Evolutionary conservation across 306 rosid genomes (phyloP).

Genomic region (Mucuna pruriens): DNA sequence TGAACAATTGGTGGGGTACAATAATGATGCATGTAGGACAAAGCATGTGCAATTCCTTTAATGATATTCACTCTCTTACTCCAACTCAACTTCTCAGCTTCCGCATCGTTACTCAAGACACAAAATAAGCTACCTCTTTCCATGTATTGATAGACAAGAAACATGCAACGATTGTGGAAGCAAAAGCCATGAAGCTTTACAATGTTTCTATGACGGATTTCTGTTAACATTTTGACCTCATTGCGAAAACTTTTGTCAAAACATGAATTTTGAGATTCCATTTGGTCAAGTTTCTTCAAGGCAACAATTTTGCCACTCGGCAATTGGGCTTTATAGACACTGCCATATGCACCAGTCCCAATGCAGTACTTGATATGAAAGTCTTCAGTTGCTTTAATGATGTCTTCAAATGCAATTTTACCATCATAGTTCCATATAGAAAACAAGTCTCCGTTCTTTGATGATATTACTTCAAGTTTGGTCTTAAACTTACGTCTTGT

Average conservation of each 20-base stretch:
- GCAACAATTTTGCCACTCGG: slow-evolving; percentile 26
- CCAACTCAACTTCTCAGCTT: slow-evolving; percentile 20
- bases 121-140: slow-evolving; percentile 29
- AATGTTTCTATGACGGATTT: slow-evolving; percentile 8
- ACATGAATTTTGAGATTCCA: background rate
- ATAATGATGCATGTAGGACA: slow-evolving; percentile 34
- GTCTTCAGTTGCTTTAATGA: slow-evolving; percentile 23
- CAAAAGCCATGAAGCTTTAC: slow-evolving; percentile 24
- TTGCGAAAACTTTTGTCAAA: slow-evolving; percentile 18
- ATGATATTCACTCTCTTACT: slow-evolving; percentile 2
- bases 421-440: slow-evolving; percentile 28
- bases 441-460: slow-evolving; percentile 20
- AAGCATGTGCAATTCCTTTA: background rate
- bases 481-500: background rate
- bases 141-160: slow-evolving; percentile 26
- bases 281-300: slow-evolving; percentile 30
- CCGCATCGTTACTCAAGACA: background rate
- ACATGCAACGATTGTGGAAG: slow-evolving; percentile 33
- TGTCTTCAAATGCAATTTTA: slow-evolving; percentile 28
- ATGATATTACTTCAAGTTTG: background rate
- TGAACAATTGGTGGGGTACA: slow-evolving; percentile 10
- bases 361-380: slow-evolving; percentile 9
- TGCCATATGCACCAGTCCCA: slow-evolving; percentile 5
- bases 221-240: slow-evolving; percentile 19
- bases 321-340: slow-evolving; percentile 21